Evolutionary conservation across 495 filamentous ascomycete genomes (phyloP), one percentile per base, ranked within the genome.

Genomic region (Geoglossum glabrum): DNA sequence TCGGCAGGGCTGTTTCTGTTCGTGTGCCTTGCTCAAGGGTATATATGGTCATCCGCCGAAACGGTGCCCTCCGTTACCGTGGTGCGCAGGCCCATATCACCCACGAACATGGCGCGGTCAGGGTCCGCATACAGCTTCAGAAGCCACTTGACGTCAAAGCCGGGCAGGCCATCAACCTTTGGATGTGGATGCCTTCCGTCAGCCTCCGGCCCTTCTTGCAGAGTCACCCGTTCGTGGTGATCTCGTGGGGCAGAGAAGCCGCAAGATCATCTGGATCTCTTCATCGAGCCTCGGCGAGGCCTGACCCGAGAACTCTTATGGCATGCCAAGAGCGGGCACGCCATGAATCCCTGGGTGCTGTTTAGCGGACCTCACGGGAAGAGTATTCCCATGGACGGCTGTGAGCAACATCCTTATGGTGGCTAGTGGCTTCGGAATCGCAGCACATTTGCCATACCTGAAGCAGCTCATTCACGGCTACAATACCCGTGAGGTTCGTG

Each of bases 401-500:
- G 69, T 57, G 58, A 67, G 61, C n/a, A 71, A 10, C 25, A 40
- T 68, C 10, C 49, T 73, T 30, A 52, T 69, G 26, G 47, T 73
- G 46, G 60, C 61, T 9, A 67, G 43, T 57, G 57, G 61, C 19
- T 66, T 62, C 49, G 60, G 65, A 8, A 62, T 71, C 31, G 61
- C 63, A 1, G 57, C 59, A 19, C 47, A 33, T 17, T 61, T 71
- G 21, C 65, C 62, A n/a, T 68, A 70, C 33, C 57, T 70, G 2
- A 64, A 65, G 60, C 60, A 71, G 47, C 57, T 68, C 8, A 64
- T 71, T 30, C 57, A 66, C 56, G 59, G 65, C 5, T 70, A 66
- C 49, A 66, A 70, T 33, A 64, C 58, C 27, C 66, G 33, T 34
- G 59, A 66, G 23, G 57, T 56, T 13, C 47, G 61, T 19, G 59